These are phyloP conservation scores for Cylindrodendrum hubeiense DNA, from an alignment of 2,329 filamentous ascomycete species.

Conservation along the genomic window DNA sequence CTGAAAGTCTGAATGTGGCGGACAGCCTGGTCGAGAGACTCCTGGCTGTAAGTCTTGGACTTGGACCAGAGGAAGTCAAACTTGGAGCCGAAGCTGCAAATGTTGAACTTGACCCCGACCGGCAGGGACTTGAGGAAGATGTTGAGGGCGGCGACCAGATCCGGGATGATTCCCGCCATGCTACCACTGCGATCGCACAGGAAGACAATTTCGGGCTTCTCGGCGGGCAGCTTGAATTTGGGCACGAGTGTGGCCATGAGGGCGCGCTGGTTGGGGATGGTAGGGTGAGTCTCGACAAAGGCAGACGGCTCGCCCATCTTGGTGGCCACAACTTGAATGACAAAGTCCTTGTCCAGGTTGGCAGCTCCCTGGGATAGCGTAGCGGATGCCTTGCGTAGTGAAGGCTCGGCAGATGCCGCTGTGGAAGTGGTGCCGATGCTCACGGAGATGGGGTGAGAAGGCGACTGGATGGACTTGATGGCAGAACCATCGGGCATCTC, in stretches of 20 bases:
- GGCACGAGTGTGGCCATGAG: conserved; percentile 80
- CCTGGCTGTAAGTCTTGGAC: conserved; percentile 60
- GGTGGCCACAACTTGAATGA: conserved; percentile 73
- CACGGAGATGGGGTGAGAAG: conserved; percentile 76
- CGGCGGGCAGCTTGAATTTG: conserved; percentile 71
- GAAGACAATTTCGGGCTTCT: conserved; percentile 75
- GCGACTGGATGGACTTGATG: conserved; percentile 74
- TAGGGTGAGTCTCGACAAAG: conserved; percentile 74
- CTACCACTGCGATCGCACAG: conserved; percentile 79
- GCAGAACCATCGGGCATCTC: conserved; percentile 65
- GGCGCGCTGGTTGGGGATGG: conserved; percentile 70
- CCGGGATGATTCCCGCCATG: conserved; percentile 67
- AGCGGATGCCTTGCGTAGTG: conserved; percentile 71
- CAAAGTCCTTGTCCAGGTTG: conserved; percentile 73
- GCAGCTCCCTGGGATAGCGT: conserved; percentile 65
- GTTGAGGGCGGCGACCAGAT: conserved; percentile 67
- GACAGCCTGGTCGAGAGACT: conserved; percentile 57
- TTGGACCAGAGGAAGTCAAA: conserved; percentile 61
- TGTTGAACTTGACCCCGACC: conserved; percentile 75
- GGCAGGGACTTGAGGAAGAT: conserved; percentile 77
- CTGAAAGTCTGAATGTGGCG: conserved; percentile 56
- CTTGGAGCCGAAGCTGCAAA: conserved; percentile 72
- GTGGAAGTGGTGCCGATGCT: conserved; percentile 68
- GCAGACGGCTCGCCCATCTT: conserved; percentile 72
- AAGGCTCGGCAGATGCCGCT: conserved; percentile 58